These are phyloP conservation scores for Trichophyton equinum DNA, from an alignment of 2,329 filamentous ascomycete genomes.

Conservation along the genomic window DNA sequence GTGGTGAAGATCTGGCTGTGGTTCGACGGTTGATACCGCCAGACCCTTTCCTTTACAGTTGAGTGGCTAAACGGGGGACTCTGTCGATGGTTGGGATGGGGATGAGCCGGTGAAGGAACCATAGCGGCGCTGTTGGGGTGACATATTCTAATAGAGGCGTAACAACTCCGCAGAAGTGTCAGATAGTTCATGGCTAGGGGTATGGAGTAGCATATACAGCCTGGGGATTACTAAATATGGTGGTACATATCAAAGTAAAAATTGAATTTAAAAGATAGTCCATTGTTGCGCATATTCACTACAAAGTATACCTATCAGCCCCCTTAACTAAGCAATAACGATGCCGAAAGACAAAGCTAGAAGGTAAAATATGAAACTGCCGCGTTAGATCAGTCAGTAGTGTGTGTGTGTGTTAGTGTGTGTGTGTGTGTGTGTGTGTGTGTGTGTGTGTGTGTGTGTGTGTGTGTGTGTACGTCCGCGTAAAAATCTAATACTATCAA, in stretches of 20 bases:
- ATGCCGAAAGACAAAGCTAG: background rate
- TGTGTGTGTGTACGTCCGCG: background rate
- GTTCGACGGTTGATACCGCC: background rate
- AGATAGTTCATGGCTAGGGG: too few species aligned
- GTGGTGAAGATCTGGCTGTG: background rate
- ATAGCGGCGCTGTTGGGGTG: too few species aligned
- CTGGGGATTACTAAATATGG: too few species aligned
- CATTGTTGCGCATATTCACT: background rate
- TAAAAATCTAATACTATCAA: conserved; percentile 4
- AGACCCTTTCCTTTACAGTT: too few species aligned
- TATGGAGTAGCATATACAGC: too few species aligned
- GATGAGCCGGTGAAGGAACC: background rate
- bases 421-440: background rate
- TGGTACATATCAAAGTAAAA: too few species aligned
- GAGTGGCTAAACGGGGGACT: background rate
- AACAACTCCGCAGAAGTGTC: too few species aligned
- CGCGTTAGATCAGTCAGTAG: background rate
- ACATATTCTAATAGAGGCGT: too few species aligned
- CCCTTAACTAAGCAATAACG: background rate
- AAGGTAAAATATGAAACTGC: background rate
- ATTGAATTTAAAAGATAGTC: too few species aligned
- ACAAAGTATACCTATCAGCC: background rate
- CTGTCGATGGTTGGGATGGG: background rate
- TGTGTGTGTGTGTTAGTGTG: background rate
- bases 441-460: background rate